Evolutionary conservation across 306 rosid genomes (phyloP), one percentile per base, ranked within the genome.

Genomic region (Quercus cerris): DNA sequence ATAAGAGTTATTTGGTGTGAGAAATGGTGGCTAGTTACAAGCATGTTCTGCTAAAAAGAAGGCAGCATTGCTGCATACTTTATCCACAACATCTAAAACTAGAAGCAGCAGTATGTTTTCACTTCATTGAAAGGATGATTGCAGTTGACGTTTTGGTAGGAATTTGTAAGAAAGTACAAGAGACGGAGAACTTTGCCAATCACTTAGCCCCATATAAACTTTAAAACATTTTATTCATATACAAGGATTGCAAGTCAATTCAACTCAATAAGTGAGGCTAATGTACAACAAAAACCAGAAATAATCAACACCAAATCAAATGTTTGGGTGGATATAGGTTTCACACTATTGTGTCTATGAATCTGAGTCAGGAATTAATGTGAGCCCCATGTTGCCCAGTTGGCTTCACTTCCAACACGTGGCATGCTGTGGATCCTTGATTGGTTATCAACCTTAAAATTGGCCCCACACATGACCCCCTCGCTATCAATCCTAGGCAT

Each of bases 331-430:
- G 35, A 17, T 28, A 17, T 28, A 8, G 78, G 20, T 33, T 25
- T 35, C 38, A 56, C 73, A 6, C 55, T 13, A 64, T 18, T 54
- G 28, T 4, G 9, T 12, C 23, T 49, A 2, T 49, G 54, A 49
- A 27, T 25, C n/a, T 49, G 55, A 6, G 15, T 59, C 38, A 76
- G 33, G 85, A 61, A 12, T 38, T 38, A 38, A 38, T 81, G 81
- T 77, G 81, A 76, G 20, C 91, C 92, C 96, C 98, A 93, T 17
- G 82, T 31, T 15, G 96, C 87, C 96, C 99, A 93, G 78, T 95
- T 91, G 73, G 99, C 98, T 84, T 91, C 99, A 74, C 99, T 95
- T 1, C 99, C 99, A 12, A 95, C 99, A 83, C 99, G 98, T 11
- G 99, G 97, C 97, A 95, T 91, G 78, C 70, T 79, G 20, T 59